A percentile compares a stretch with the other conserved stretches of the same genome.
Evolutionary conservation across 352 stramenopile genomes (phyloP).

Genomic region (Plasmopara muralis): DNA sequence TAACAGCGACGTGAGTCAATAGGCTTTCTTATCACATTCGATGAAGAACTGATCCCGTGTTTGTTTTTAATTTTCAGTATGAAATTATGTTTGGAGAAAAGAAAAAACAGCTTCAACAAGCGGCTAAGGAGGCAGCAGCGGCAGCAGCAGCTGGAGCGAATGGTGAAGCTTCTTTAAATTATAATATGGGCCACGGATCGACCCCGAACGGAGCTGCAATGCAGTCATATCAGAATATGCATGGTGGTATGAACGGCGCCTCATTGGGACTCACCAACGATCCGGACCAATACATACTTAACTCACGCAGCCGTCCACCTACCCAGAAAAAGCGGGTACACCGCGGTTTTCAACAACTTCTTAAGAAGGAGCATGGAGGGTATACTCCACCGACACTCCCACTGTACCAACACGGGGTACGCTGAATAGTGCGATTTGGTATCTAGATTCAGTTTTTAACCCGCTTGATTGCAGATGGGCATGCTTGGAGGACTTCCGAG

Average conservation of each 20-base stretch:
- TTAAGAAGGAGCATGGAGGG: slow-evolving; percentile 66
- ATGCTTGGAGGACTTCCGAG: slow-evolving; percentile 52
- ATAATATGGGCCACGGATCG: slow-evolving; percentile 25
- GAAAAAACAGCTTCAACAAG: slow-evolving; percentile 51
- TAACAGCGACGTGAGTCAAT: slow-evolving; percentile 65
- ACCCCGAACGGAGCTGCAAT: slow-evolving; percentile 14
- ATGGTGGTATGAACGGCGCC: slow-evolving; percentile 23
- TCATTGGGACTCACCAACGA: slow-evolving; percentile 56
- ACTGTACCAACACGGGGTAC: slow-evolving; percentile 63
- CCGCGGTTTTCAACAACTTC: slow-evolving; percentile 70
- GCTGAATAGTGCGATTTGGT: slow-evolving; percentile 9
- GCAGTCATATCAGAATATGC: slow-evolving; percentile 35
- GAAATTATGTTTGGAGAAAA: slow-evolving; percentile 81
- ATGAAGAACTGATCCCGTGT: not conserved
- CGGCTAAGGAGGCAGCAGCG: slow-evolving; percentile 36
- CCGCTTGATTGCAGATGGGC: slow-evolving; percentile 35
- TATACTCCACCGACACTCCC: slow-evolving; percentile 61
- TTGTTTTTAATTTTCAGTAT: slow-evolving; percentile 35
- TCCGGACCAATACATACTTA: slow-evolving; percentile 59
- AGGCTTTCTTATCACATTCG: not conserved
- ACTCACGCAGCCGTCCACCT: slow-evolving; percentile 23
- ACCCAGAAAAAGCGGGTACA: slow-evolving; percentile 66
- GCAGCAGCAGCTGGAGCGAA: slow-evolving; percentile 25
- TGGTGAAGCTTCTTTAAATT: slow-evolving; percentile 24
- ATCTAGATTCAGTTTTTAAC: not conserved